Base-by-base conservation (phyloP, 2,329 filamentous ascomycete species). In the Coniella lustricola region DNA sequence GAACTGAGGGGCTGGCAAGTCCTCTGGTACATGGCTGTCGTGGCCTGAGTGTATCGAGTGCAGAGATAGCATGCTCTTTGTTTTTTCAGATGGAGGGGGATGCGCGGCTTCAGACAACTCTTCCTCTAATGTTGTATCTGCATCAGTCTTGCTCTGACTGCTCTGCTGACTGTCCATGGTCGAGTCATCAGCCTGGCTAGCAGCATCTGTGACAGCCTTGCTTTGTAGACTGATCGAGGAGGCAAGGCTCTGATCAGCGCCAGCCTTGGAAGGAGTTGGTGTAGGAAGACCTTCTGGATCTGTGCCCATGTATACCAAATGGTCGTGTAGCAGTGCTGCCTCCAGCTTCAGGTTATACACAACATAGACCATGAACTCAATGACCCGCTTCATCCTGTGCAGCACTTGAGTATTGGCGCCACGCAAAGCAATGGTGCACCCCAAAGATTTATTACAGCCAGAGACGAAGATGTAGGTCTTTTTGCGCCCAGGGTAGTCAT, bases 321-420 rank as follows among this genome's bases (percentile, higher is more conserved):
- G 90, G 63, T 98, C 93, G 45, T 88, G 80, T 77, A 98, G 87
- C 39, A 98, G 72, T 57, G 87, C 95, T 1, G 93, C 95, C 67
- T 98, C 93, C 13, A 98, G 76, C 62, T 95, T 95, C 46, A 98
- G 74, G 59, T 96, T 98, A 67, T 98, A 98, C 12, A 97, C 90
- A 17, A 98, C 94, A 58, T 97, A 98, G 33, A 94, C 86, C 91
- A 98, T 96, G 62, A 98, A 97, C 62, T 98, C 93, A 10, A 91
- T 93, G 56, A 98, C 93, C 45, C 82, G 80, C 67, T 98, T 98
- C 65, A 98, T 82, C 57, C 83, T 87, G 1, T 81, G 73, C 16
- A 98, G 74, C 0, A 82, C 74, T 41, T 79, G 71, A 25, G 82
- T 83, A 51, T 85, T 82, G 3, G 85, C 87, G 1, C 93, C 93